These are phyloP conservation scores for Spathaspora girioi DNA, from an alignment of 805 yeast species.

Conservation along the genomic window DNA sequence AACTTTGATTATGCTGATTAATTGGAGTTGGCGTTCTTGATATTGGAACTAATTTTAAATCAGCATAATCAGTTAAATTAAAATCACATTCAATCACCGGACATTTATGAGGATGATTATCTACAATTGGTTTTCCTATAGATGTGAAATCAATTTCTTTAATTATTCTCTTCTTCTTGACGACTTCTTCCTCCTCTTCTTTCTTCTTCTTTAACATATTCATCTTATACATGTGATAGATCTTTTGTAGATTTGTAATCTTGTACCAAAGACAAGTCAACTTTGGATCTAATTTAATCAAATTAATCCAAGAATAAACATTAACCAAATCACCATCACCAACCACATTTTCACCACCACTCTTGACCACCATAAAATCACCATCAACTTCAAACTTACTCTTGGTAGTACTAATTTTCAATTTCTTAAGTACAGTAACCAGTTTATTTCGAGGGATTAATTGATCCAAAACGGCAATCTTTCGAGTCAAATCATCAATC, in stretches of 20 bases:
- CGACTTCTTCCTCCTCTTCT: background rate
- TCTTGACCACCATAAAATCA: slow-evolving; percentile 9
- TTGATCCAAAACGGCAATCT: slow-evolving; percentile 18
- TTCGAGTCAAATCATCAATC: slow-evolving; percentile 29
- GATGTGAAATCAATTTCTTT: slow-evolving; percentile 25
- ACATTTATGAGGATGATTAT: slow-evolving; percentile 16
- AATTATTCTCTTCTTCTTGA: slow-evolving; percentile 6
- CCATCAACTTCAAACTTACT: slow-evolving; percentile 13
- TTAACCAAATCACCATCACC: slow-evolving; percentile 10
- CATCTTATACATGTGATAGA: slow-evolving; percentile 35
- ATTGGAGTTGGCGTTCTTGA: background rate
- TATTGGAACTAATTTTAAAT: background rate
- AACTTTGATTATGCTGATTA: background rate
- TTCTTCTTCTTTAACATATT: slow-evolving; percentile 6
- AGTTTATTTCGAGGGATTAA: slow-evolving; percentile 3
- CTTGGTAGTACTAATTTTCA: slow-evolving; percentile 12
- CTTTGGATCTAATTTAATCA: slow-evolving; percentile 36
- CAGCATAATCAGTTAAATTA: slow-evolving; percentile 22
- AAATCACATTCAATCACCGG: slow-evolving; percentile 41
- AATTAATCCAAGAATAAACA: slow-evolving; percentile 37
- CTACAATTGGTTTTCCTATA: background rate
- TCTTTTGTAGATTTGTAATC: slow-evolving; percentile 37
- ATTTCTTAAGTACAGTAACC: slow-evolving; percentile 19
- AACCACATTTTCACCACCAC: slow-evolving; percentile 2
- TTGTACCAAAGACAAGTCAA: slow-evolving; percentile 38